These are phyloP conservation scores for Fusarium lyarnte DNA, from an alignment of 2,329 filamentous ascomycete genomes.

Conservation along the genomic window DNA sequence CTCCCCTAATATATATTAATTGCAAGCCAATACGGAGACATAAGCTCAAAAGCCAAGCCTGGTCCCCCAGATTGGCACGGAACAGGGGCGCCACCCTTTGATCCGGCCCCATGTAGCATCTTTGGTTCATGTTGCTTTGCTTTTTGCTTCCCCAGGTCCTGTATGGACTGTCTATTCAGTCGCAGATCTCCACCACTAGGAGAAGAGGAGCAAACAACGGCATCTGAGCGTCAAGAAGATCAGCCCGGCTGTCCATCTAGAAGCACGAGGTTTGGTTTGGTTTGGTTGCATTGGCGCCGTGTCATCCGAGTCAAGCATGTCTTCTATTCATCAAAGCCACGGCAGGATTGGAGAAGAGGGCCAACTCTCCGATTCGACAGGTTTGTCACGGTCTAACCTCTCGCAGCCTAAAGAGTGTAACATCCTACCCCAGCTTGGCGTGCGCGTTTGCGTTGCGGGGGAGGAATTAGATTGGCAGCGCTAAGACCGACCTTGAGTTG, in stretches of 20 bases:
- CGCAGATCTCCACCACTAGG: constrained; percentile 43
- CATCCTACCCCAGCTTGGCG: constrained; percentile 25
- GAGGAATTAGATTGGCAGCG: constrained; percentile 29
- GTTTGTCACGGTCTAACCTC: constrained; percentile 17
- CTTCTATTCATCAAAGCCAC: constrained; percentile 26
- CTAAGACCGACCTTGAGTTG: constrained; percentile 30
- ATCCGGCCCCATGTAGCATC: constrained; percentile 35
- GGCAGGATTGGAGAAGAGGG: not conserved
- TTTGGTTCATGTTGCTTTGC: constrained; percentile 6
- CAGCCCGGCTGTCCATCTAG: constrained; percentile 37
- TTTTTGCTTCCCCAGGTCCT: constrained; percentile 12
- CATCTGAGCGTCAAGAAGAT: constrained; percentile 22
- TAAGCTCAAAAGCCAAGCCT: constrained; percentile 20
- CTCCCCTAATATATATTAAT: constrained; percentile 28
- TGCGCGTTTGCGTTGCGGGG: constrained; percentile 34
- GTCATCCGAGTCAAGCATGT: constrained; percentile 19
- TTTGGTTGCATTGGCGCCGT: constrained; percentile 15
- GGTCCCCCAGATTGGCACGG: constrained; percentile 38
- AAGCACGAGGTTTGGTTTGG: not conserved
- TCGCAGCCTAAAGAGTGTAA: constrained; percentile 1
- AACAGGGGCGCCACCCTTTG: constrained; percentile 43
- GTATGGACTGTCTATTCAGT: not conserved
- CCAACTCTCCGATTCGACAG: constrained; percentile 14
- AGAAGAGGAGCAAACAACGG: constrained; percentile 24
- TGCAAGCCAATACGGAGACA: not conserved